Evolutionary conservation across 139 green algal species (phyloP), one percentile per base, ranked within the genome.

Genomic region (Chlorella sp.): DNA sequence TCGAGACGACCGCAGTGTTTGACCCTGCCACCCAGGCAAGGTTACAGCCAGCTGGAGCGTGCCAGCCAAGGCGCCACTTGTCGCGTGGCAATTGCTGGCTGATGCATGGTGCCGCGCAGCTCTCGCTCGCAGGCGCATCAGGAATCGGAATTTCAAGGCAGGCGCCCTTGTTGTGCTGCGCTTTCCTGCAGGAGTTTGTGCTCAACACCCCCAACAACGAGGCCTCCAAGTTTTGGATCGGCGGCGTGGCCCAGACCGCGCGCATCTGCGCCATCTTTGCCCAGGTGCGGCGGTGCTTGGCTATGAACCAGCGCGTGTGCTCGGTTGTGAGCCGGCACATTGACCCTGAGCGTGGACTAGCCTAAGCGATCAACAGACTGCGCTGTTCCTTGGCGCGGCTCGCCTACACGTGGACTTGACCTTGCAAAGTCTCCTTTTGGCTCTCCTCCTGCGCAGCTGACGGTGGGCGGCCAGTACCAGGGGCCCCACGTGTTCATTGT

Each of bases 401-500:
- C n/a, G n/a, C n/a, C n/a, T n/a, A n/a, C n/a, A n/a, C n/a, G n/a
- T n/a, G n/a, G n/a, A n/a, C n/a, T n/a, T n/a, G n/a, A n/a, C n/a
- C n/a, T n/a, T n/a, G n/a, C n/a, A n/a, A n/a, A n/a, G n/a, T n/a
- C n/a, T n/a, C n/a, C n/a, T n/a, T n/a, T n/a, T n/a, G n/a, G n/a
- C n/a, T n/a, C n/a, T n/a, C 40, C 60, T 40, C 6, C 58, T 41
- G 8, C 40, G 60, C 77, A 83, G 77, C 77, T 75, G 79, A 94
- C 91, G 22, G 90, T 97, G 34, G 62, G 85, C 34, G 93, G 92
- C 56, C 83, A 90, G 70, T 96, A 91, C 87, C 44, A 97, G 93
- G 96, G 96, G 16, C 93, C 94, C 24, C 96, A 98, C 74, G 95
- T 98, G 34, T 98, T 98, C 86, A 87, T 97, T 54, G 94, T 98